Percentiles rank a stretch among this genome's conserved stretches.
phyloP scores from a whole-genome alignment of 2,329 filamentous ascomycete genomes.

The Penicillium sp. region DNA sequence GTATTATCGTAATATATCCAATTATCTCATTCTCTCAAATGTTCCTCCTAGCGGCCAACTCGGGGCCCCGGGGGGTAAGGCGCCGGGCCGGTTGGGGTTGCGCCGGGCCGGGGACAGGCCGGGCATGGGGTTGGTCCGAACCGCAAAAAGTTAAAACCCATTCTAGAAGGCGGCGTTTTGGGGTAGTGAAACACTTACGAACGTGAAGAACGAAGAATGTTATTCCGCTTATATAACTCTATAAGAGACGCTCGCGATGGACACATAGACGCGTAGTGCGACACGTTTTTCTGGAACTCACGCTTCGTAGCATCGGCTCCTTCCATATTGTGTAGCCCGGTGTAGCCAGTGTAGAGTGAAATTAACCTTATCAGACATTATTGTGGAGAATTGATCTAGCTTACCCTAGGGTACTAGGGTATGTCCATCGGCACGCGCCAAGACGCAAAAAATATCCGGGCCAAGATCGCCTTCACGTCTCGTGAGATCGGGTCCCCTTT shows the following conservation, averaged over 20 bases:
- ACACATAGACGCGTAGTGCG: neutral
- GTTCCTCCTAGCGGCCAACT: neutral
- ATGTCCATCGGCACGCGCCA: conserved; percentile 19
- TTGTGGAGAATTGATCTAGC: neutral
- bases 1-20: neutral
- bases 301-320: neutral
- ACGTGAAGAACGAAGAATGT: conserved; percentile 2
- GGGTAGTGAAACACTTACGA: neutral
- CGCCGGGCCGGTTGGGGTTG: conserved; percentile 4
- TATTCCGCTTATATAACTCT: neutral
- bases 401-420: conserved; percentile 1
- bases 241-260: neutral
- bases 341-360: neutral
- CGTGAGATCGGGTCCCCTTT: conserved; percentile 8
- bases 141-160: neutral
- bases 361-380: neutral
- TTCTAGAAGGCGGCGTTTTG: conserved; percentile 1
- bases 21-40: neutral
- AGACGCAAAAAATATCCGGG: conserved; percentile 20
- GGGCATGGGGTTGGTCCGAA: conserved; percentile 1
- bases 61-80: conserved; percentile 6
- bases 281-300: neutral
- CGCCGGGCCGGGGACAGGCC: conserved; percentile 2
- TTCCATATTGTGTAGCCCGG: neutral
- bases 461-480: conserved; percentile 14